Conservation (phyloP, 2,329 filamentous ascomycete species). For the Pseudopithomyces maydicus region DNA sequence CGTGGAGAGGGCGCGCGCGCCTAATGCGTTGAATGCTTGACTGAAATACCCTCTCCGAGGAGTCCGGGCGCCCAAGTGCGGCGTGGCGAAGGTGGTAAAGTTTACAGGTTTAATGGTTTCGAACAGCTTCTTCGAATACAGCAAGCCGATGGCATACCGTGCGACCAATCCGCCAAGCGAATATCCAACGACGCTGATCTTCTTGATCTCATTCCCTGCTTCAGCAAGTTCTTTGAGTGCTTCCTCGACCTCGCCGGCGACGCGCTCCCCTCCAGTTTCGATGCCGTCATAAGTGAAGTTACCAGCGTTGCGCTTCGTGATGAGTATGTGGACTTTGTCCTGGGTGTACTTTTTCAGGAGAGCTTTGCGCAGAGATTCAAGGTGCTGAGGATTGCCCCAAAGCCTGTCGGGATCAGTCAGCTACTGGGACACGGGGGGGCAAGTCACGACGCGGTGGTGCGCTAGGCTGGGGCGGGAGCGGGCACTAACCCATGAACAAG, state of each 20-base stretch:
- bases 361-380: conserved; percentile 69
- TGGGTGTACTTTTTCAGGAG: conserved; percentile 65
- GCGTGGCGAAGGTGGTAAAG: conserved; percentile 90
- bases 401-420: conserved; percentile 56
- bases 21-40: conserved; percentile 74
- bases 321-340: conserved; percentile 71
- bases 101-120: conserved; percentile 83
- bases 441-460: not conserved
- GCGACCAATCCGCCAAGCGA: conserved; percentile 86
- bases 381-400: conserved; percentile 80
- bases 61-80: conserved; percentile 63
- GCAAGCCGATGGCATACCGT: conserved; percentile 82
- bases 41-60: conserved; percentile 50
- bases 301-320: conserved; percentile 74
- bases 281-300: conserved; percentile 72
- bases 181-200: conserved; percentile 87
- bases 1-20: conserved; percentile 77
- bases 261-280: conserved; percentile 70
- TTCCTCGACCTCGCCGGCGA: conserved; percentile 67
- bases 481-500: conserved; percentile 73
- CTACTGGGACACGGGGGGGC: conserved; percentile 1
- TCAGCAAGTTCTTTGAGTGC: conserved; percentile 59
- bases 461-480: not conserved
- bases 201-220: conserved; percentile 73
- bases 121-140: conserved; percentile 80